Evolutionary conservation across 1,284 basidiomycete species (phyloP).

Genomic region (Fistulinella staudtii): DNA sequence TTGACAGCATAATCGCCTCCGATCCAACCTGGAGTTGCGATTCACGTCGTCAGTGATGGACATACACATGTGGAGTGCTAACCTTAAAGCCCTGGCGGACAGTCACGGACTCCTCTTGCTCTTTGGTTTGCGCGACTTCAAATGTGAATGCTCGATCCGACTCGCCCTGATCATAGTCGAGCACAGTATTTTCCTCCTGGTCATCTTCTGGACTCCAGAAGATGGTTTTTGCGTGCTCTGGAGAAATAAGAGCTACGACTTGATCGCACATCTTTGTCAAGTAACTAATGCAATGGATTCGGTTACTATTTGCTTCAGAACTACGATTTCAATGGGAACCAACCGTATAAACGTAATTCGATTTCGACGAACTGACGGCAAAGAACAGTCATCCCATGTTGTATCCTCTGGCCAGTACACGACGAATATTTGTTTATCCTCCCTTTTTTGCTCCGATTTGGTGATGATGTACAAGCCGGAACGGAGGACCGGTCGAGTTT

Average conservation of each 20-base stretch:
- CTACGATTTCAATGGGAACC: conserved; percentile 4
- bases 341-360: conserved; percentile 61
- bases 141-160: conserved; percentile 50
- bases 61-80: no score
- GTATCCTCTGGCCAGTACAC: conserved; percentile 60
- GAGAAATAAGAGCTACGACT: conserved; percentile 44
- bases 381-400: conserved; percentile 54
- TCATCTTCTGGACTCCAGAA: conserved; percentile 40
- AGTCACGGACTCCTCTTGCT: conserved; percentile 52
- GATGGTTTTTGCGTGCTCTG: conserved; percentile 40
- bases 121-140: conserved; percentile 52
- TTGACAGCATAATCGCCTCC: conserved; percentile 9
- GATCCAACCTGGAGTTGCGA: conserved; percentile 21
- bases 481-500: conserved; percentile 35
- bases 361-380: conserved; percentile 45
- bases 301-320: background rate
- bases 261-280: conserved; percentile 56
- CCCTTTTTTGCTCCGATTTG: conserved; percentile 4
- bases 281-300: conserved; percentile 37
- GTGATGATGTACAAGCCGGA: conserved; percentile 50
- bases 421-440: conserved; percentile 37
- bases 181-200: conserved; percentile 26
- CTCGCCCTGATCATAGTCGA: conserved; percentile 37
- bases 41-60: no score
- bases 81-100: conserved; percentile 43